Evolutionary conservation across 164 flowering plant genomes (phyloP), one percentile per base, ranked within the genome.

Genomic region (Macadamia tetraphylla): DNA sequence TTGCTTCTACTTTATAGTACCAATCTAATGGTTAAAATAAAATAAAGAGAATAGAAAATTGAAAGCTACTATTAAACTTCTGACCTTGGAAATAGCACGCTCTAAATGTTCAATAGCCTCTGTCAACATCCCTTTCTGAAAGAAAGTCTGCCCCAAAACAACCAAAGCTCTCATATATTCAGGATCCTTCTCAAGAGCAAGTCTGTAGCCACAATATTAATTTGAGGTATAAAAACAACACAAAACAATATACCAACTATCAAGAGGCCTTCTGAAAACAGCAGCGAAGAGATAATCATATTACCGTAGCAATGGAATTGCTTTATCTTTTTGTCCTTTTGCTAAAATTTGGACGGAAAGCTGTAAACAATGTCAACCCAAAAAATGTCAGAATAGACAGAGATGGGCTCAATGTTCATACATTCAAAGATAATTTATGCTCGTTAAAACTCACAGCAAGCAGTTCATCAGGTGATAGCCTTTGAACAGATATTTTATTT

Each of bases 161-260:
- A 85, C 69, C 78, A 83, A 66, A 61, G 94, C 90, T 67, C 77
- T 76, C 15, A 81, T 76, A 66, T 78, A 77, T 18, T 81, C 91
- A 51, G 98, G 93, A 75, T 92, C 96, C 77, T 91, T 90, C 53
- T 82, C 75, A 72, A 88, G 83, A 58, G 98, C 99, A 70, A 86
- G 57, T 70, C 99, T 92, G 82, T 13, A 70, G 74, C 5, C 62
- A 69, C 70, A 72, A 32, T 12, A 17, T 29, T 65, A 30, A 40
- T 44, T 62, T 52, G 29, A 42, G 53, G 62, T 65, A 18, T 9
- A 74, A 61, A 4, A 66, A 64, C 49, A 62, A 13, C 60, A 6
- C 49, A 65, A 2, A 17, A 67, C 12, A 31, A 53, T 9, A 51
- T 53, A n/a, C 40, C 29, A 9, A 11, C 32, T 6, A 9, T 40